Percentiles rank a stretch among this genome's conserved stretches.
phyloP scores from a whole-genome alignment of 345 rosid species.

The Eucalyptus regnans region DNA sequence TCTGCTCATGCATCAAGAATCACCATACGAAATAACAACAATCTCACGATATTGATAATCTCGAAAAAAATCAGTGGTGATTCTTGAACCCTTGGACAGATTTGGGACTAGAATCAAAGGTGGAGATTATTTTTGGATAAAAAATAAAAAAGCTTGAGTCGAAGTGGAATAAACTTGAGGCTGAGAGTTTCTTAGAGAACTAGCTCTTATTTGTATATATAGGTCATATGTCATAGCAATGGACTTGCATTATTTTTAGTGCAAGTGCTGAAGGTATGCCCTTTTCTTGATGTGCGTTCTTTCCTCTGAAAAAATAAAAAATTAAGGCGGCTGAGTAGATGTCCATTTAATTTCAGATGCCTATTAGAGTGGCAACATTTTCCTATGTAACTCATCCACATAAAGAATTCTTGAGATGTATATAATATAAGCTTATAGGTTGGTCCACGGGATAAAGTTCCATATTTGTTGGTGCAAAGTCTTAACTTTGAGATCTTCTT shows the following conservation, averaged over 20 bases:
- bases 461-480: not conserved
- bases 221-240: not conserved
- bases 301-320: not conserved
- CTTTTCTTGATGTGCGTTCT: not conserved
- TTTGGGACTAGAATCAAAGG: not conserved
- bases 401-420: not conserved
- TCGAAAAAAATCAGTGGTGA: not conserved
- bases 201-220: not conserved
- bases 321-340: not conserved
- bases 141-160: not conserved
- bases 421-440: not conserved
- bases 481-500: not conserved
- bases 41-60: not conserved
- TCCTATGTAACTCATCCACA: not conserved
- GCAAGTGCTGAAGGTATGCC: not conserved
- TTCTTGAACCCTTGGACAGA: not conserved
- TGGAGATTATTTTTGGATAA: not conserved
- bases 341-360: not conserved
- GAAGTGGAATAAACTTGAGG: not conserved
- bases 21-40: not conserved
- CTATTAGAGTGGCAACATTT: not conserved
- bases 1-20: not conserved
- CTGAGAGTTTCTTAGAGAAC: not conserved
- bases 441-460: not conserved
- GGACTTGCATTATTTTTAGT: not conserved